phyloP scores from a whole-genome alignment of 257 asterid species.

The Nicotiana benthamiana region DNA sequence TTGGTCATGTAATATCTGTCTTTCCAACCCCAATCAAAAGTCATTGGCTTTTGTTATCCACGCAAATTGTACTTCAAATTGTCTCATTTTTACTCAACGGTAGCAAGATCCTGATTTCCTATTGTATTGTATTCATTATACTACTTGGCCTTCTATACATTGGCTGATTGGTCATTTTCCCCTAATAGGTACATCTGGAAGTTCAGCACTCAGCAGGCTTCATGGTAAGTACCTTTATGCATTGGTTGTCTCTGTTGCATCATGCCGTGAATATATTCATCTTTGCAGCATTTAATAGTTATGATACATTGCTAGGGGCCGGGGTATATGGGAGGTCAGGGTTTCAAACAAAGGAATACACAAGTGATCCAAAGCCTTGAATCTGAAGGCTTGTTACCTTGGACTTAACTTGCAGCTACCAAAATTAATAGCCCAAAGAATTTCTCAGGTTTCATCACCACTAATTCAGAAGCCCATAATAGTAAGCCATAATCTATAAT shows the following conservation, averaged over 20 bases:
- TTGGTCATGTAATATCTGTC: background rate
- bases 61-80: background rate
- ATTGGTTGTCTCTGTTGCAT: background rate
- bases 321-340: background rate
- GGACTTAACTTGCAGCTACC: background rate
- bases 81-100: background rate
- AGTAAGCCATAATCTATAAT: background rate
- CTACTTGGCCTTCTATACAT: background rate
- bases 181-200: slow-evolving; percentile 5
- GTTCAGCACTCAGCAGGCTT: slow-evolving; percentile 7
- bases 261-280: background rate
- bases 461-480: background rate
- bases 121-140: background rate
- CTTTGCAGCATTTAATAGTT: background rate
- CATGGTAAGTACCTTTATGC: background rate
- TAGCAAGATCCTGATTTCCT: background rate
- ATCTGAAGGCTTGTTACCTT: background rate
- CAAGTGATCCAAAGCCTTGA: background rate
- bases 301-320: background rate
- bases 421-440: background rate
- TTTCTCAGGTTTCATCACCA: background rate
- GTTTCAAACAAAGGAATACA: background rate
- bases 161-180: background rate
- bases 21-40: background rate
- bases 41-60: background rate